Base-by-base conservation (phyloP, 257 asterid genomes). In the Fraxinus excelsior region DNA sequence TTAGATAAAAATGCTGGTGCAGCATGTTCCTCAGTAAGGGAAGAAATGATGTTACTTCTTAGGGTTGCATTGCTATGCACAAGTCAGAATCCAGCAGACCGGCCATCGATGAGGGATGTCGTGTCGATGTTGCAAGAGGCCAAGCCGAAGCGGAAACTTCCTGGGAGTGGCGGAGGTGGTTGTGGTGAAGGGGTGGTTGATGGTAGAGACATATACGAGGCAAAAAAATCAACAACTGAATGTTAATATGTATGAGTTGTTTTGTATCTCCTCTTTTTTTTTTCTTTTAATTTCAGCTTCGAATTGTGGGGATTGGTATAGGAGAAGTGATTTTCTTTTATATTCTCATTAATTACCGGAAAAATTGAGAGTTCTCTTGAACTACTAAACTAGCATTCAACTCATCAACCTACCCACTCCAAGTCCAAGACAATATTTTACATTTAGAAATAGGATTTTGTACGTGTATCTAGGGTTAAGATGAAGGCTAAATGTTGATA, bases 1-100 rank as follows among this genome's bases (percentile, higher is more conserved):
- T 75, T 95, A 12, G 99, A 95, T 73, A 88, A 85, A 60, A 89
- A 89, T 64, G 92, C 87, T 0, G 97, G 98, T 2, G 88, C 94
- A 0, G 84, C 97, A 1, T 92, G 95, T 74, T 86, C 65, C 76
- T 80, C 13, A 74, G 64, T 18, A 76, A 83, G 28, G 88, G 92
- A 88, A 82, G 92, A 88, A 79, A 88, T 88, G 91, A 80, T 86
- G 31, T 38, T 88, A 21, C 91, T 86, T 7, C 83, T 88, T 13
- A 80, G 88, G 69, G 79, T 88, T 5, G 91, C 93, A 14, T 29
- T 88, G 67, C 82, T 86, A 49, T 88, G 93, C 73, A 86, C 93
- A 2, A 83, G 89, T 0, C 85, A 78, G 80, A 82, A 79, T 40
- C 92, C 92, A 0, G 81, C 79, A 35, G 92, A 88, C 58, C 83